phyloP scores from a whole-genome alignment of 2,329 filamentous ascomycete species.

The Neophaeococcomyces aloes region DNA sequence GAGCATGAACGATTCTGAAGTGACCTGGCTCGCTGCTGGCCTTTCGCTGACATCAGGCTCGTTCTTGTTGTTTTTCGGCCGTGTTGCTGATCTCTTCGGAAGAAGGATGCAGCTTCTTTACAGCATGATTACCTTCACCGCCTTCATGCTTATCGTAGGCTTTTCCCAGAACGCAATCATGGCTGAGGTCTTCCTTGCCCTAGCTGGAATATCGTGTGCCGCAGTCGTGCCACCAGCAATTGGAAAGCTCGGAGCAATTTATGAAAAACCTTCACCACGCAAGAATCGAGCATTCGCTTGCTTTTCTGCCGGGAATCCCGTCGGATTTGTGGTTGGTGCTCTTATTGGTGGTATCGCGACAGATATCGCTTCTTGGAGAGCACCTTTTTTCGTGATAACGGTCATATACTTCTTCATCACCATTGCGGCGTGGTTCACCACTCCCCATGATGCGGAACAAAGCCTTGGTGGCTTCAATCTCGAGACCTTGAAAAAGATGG shows the following conservation, averaged over 20 bases:
- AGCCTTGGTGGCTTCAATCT: conserved; percentile 35
- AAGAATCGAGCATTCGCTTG: conserved; percentile 57
- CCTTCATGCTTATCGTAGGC: conserved; percentile 47
- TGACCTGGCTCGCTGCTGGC: conserved; percentile 58
- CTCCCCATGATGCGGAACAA: conserved; percentile 45
- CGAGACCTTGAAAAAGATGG: conserved; percentile 47
- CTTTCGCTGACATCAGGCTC: conserved; percentile 52
- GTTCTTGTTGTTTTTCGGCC: conserved; percentile 56
- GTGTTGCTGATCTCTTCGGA: conserved; percentile 56
- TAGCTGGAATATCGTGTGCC: conserved; percentile 55
- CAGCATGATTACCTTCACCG: conserved; percentile 49
- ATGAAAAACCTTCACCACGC: conserved; percentile 49
- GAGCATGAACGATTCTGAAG: conserved; percentile 53
- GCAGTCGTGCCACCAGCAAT: conserved; percentile 55
- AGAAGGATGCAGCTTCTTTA: conserved; percentile 50
- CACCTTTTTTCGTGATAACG: conserved; percentile 50
- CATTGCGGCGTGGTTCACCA: conserved; percentile 48
- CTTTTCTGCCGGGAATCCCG: conserved; percentile 48
- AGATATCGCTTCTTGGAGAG: conserved; percentile 52
- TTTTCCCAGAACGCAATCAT: conserved; percentile 50
- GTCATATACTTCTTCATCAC: conserved; percentile 55
- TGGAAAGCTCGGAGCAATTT: conserved; percentile 53
- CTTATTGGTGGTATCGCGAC: conserved; percentile 54
- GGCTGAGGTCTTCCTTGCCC: conserved; percentile 52
- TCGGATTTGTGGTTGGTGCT: conserved; percentile 48